Conservation (phyloP, 2,329 filamentous ascomycete genomes). For the Cladorrhinum sp. region DNA sequence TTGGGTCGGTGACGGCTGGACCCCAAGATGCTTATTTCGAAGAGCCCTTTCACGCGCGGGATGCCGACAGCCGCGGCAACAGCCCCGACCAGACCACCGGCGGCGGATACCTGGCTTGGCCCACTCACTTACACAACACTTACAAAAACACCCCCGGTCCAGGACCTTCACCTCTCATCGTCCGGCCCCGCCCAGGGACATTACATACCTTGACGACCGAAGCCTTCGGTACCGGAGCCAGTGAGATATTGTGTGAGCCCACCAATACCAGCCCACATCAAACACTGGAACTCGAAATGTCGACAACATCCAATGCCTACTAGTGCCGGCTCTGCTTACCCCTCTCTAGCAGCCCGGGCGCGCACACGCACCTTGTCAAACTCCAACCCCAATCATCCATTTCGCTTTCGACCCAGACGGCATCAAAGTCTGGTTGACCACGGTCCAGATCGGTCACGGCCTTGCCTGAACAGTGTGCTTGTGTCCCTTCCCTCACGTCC, state of each 20-base stretch:
- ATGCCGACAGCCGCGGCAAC: slow-evolving; percentile 15
- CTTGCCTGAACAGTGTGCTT: not conserved
- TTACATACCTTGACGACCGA: too few species aligned
- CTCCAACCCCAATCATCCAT: slow-evolving; percentile 3
- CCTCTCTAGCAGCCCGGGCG: slow-evolving; percentile 2
- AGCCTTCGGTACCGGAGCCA: slow-evolving; percentile 8
- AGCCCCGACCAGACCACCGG: slow-evolving; percentile 1
- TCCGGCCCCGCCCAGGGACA: not conserved
- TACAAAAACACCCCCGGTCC: not conserved
- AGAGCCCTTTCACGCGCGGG: slow-evolving; percentile 1
- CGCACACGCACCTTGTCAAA: slow-evolving; percentile 1
- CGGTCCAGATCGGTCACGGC: not conserved
- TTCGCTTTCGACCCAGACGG: slow-evolving; percentile 6
- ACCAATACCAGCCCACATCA: slow-evolving; percentile 4
- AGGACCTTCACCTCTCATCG: not conserved
- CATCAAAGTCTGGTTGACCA: slow-evolving; percentile 9
- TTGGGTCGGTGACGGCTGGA: not conserved
- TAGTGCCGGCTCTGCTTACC: slow-evolving; percentile 15
- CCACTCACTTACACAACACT: not conserved
- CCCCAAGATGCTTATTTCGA: not conserved
- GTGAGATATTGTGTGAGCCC: not conserved
- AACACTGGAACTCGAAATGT: slow-evolving; percentile 7
- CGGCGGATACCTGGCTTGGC: not conserved
- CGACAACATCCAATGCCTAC: slow-evolving; percentile 4
- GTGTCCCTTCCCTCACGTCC: not conserved